These are phyloP conservation scores for Sarocladium oryzae DNA, from an alignment of 2,329 filamentous ascomycete genomes.

Conservation along the genomic window DNA sequence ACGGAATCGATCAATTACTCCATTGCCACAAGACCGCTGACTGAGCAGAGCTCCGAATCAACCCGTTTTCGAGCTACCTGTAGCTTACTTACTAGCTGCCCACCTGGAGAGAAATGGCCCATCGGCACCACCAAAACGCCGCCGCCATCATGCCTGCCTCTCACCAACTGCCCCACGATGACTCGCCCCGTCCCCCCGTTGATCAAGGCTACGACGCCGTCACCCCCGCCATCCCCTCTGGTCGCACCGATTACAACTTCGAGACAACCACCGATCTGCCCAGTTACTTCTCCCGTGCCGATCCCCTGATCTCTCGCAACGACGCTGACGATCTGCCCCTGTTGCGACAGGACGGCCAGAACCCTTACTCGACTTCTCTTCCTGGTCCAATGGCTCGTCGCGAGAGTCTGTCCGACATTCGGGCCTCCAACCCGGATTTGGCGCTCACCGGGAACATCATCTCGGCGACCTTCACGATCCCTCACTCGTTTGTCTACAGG, in stretches of 20 bases:
- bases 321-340: neutral
- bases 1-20: neutral
- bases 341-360: constrained; percentile 8
- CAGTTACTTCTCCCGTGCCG: constrained; percentile 19
- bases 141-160: too few relatives aligned
- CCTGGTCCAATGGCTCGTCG: constrained; percentile 34
- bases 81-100: neutral
- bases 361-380: neutral
- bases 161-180: constrained; percentile 14
- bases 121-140: too few relatives aligned
- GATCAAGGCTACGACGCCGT: constrained; percentile 20
- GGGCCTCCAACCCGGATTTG: constrained; percentile 49
- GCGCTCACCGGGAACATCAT: constrained; percentile 59
- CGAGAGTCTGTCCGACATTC: constrained; percentile 49
- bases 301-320: constrained; percentile 11
- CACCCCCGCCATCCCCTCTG: constrained; percentile 20
- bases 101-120: too few relatives aligned
- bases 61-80: neutral
- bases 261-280: constrained; percentile 8
- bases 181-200: constrained; percentile 21
- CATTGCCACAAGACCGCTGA: neutral
- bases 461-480: constrained; percentile 58
- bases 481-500: constrained; percentile 51
- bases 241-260: constrained; percentile 13
- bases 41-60: neutral